A percentile compares a stretch with the other conserved stretches of the same genome.
Conservation (phyloP, 345 rosid genomes). For the Lepidium aucheri region DNA sequence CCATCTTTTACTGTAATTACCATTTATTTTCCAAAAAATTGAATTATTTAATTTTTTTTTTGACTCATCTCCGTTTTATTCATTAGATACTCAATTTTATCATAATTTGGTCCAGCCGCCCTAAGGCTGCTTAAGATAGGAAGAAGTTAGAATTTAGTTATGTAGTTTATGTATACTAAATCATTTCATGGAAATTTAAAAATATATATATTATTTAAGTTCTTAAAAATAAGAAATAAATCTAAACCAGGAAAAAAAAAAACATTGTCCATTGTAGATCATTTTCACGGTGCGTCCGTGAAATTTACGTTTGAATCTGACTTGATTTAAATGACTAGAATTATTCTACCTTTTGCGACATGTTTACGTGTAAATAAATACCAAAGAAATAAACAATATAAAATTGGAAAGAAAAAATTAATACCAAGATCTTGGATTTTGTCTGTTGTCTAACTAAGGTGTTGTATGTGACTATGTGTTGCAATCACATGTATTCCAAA, state of each 20-base stretch:
- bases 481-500: no score
- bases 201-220: neutral
- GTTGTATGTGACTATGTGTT: no score
- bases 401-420: neutral
- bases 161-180: neutral
- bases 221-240: neutral
- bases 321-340: neutral
- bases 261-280: neutral
- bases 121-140: neutral
- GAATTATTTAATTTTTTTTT: no score
- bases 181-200: conserved; percentile 5
- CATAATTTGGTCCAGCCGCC: neutral
- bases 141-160: neutral
- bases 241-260: neutral
- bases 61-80: no score
- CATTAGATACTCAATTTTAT: no score
- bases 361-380: conserved; percentile 4
- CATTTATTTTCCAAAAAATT: no score
- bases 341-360: conserved; percentile 5
- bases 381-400: no score
- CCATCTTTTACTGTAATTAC: no score
- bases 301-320: neutral
- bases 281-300: neutral
- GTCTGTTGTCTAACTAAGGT: neutral
- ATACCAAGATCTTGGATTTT: neutral